Base-by-base conservation (phyloP, 805 yeast species). In the Pichia exigua region DNA sequence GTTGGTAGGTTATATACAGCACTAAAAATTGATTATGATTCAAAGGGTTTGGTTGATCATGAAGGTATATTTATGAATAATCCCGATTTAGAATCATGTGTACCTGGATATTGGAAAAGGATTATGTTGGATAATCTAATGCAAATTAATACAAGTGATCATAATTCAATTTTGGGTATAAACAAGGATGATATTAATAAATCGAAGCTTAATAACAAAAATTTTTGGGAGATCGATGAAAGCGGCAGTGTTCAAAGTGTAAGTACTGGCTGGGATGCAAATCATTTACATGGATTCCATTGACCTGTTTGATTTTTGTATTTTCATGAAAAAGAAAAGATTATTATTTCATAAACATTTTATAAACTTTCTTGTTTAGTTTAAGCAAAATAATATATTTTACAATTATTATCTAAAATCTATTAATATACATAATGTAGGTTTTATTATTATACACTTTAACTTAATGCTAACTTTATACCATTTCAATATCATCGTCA, bases 21-120 rank as follows among this genome's bases (percentile, higher is more conserved):
- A 3, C 42, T 41, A 5, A 48, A 48, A 13, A 53, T 51, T 2
- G 57, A 54, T 5, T 49, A 41, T 32, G 22, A 54, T 8, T 50
- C 32, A 15, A 35, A 35, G n/a, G 12, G 11, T 35, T 20, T 39
- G 3, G 48, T 45, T 20, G 46, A 50, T 27, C 50, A 55, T 13
- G 55, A 50, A 32, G 58, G 57, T 13, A 59, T 57, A 27, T 62
- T 61, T 42, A 55, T 65, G 63, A 59, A 61, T 52, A 66, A 66
- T 49, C 63, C 64, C 42, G 59, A 60, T 15, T 56, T 66, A 17
- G 64, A 66, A 41, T 60, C 61, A 15, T 62, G 59, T 45, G 60
- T 66, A 10, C 70, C 70, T 7, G 46, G 61, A 15, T 64, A 58
- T 44, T 57, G 67, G 59, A 61, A 62, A 42, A 58, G 59, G 51